A percentile compares a stretch with the other conserved stretches of the same genome.
These are phyloP conservation scores for Boletales sp. DNA, from an alignment of 768 basidiomycete genomes.

Conservation along the genomic window DNA sequence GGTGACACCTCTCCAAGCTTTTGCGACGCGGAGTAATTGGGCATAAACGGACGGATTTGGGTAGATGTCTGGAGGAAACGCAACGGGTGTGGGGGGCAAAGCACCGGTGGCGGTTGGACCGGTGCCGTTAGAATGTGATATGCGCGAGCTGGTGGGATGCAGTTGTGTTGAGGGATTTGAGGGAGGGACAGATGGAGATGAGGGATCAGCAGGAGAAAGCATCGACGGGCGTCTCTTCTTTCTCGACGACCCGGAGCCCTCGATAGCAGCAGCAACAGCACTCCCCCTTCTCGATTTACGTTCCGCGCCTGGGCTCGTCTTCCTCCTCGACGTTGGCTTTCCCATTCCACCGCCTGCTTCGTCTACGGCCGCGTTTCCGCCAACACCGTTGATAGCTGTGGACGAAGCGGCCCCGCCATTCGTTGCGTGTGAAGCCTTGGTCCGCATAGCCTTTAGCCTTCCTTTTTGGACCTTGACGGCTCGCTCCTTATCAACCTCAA, in stretches of 20 bases:
- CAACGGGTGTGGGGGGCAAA: conserved; percentile 33
- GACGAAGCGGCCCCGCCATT: conserved; percentile 17
- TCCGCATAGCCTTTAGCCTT: conserved; percentile 32
- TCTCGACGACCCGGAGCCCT: conserved; percentile 31
- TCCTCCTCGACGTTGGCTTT: conserved; percentile 30
- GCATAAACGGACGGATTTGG: conserved; percentile 38
- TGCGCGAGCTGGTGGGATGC: conserved; percentile 16
- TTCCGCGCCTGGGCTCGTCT: conserved; percentile 38
- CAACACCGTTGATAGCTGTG: conserved; percentile 17
- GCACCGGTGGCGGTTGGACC: background rate
- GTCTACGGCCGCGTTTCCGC: conserved; percentile 12
- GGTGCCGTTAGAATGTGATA: conserved; percentile 11
- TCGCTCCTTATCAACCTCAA: conserved; percentile 44
- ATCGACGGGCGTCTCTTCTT: conserved; percentile 40
- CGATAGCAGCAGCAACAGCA: conserved; percentile 33
- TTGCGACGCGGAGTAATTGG: conserved; percentile 55
- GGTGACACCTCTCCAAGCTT: conserved; percentile 66
- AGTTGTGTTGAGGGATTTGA: conserved; percentile 12
- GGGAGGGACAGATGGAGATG: conserved; percentile 12
- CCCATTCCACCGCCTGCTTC: conserved; percentile 14
- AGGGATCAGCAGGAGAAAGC: conserved; percentile 23
- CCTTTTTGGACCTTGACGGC: conserved; percentile 45
- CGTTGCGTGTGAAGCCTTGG: conserved; percentile 25
- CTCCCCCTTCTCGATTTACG: conserved; percentile 35
- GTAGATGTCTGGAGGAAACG: conserved; percentile 30